These are phyloP conservation scores for Peronosclerospora sorghi DNA, from an alignment of 352 stramenopile species.

Conservation along the genomic window DNA sequence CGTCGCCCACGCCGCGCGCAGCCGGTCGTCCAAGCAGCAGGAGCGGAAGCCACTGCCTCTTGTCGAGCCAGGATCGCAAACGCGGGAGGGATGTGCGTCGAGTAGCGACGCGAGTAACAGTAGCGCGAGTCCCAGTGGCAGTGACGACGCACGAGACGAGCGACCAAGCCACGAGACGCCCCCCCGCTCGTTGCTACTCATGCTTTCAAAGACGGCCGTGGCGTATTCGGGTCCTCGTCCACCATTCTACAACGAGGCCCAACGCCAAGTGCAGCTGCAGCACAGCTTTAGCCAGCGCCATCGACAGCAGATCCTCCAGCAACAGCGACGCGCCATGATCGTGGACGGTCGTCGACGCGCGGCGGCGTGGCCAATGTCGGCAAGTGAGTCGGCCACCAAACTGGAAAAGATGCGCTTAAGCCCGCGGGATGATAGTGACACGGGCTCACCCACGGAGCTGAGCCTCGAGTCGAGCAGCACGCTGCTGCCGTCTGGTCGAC, in stretches of 20 bases:
- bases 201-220: not conserved
- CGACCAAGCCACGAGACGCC: not conserved
- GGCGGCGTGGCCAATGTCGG: not conserved
- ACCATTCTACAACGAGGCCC: constrained; percentile 1
- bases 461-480: constrained; percentile 1
- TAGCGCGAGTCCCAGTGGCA: constrained; percentile 1
- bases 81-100: not conserved
- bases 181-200: not conserved
- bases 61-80: not conserved
- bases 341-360: constrained; percentile 5
- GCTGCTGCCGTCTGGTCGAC: not conserved
- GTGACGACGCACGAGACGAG: constrained; percentile 7
- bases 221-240: not conserved
- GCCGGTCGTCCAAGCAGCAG: constrained; percentile 8
- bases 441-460: not conserved
- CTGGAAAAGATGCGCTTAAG: constrained; percentile 4
- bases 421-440: constrained; percentile 2
- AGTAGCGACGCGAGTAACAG: not conserved
- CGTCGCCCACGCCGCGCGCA: constrained; percentile 3
- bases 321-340: constrained; percentile 12
- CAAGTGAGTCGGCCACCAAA: not conserved
- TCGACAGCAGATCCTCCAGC: constrained; percentile 11
- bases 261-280: constrained; percentile 9
- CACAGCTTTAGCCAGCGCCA: constrained; percentile 9
- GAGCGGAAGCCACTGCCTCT: constrained; percentile 1